These are phyloP conservation scores for Apostasia shenzhenica DNA, from an alignment of 106 monocot genomes.

Conservation along the genomic window DNA sequence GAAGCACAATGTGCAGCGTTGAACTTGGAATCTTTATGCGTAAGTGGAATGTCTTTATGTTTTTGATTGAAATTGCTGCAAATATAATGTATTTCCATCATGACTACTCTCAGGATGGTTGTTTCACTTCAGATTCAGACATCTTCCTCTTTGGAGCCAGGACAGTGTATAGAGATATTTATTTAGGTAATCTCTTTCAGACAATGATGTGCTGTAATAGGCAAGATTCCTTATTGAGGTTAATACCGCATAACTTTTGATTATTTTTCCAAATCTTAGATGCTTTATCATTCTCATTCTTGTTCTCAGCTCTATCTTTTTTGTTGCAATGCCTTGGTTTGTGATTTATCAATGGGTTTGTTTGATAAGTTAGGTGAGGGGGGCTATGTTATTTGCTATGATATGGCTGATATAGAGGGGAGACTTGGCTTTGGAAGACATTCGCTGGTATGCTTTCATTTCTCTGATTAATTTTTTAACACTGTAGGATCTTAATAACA, in stretches of 20 bases:
- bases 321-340: not conserved
- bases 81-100: not conserved
- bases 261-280: not conserved
- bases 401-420: conserved; percentile 80
- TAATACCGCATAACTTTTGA: not conserved
- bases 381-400: conserved; percentile 82
- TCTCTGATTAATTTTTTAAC: not conserved
- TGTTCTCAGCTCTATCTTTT: not conserved
- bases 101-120: conserved; percentile 68
- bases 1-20: conserved; percentile 91
- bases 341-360: conserved; percentile 1
- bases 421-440: conserved; percentile 91
- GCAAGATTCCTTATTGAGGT: not conserved
- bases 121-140: conserved; percentile 88
- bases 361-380: conserved; percentile 40
- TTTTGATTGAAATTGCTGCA: not conserved
- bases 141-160: conserved; percentile 91
- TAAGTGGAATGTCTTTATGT: conserved; percentile 31
- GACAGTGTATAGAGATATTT: conserved; percentile 87
- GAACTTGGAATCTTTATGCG: conserved; percentile 64
- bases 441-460: conserved; percentile 54
- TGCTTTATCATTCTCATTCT: not conserved
- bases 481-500: not conserved
- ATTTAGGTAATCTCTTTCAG: conserved; percentile 44
- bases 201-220: not conserved